phyloP scores from a whole-genome alignment of 345 rosid species.

The Populus simonii region DNA sequence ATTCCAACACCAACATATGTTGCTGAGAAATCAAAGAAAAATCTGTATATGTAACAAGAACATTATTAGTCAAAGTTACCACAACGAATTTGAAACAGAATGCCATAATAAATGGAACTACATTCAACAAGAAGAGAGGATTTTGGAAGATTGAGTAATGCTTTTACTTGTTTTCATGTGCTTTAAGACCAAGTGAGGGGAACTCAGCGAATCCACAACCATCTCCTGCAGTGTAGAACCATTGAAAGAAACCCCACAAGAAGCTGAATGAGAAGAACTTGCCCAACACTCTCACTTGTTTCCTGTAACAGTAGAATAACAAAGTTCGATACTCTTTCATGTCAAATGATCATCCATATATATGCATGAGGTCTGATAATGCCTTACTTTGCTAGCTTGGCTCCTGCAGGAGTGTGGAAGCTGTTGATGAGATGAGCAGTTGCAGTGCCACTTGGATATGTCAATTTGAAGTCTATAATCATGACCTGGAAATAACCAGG shows the following conservation, averaged over 20 bases:
- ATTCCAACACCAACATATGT: constrained; percentile 82
- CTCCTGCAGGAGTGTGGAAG: constrained; percentile 37
- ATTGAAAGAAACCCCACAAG: constrained; percentile 36
- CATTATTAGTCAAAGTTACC: not conserved
- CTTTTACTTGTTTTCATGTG: constrained; percentile 20
- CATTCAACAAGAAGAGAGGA: not conserved
- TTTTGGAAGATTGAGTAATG: not conserved
- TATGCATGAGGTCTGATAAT: too few relatives aligned
- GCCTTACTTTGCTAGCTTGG: constrained; percentile 31
- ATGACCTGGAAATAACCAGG: constrained; percentile 18
- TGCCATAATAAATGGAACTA: not conserved
- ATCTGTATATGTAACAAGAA: constrained; percentile 10
- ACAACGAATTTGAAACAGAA: not conserved
- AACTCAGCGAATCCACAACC: constrained; percentile 27
- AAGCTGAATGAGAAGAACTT: constrained; percentile 31
- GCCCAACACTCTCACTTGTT: constrained; percentile 27
- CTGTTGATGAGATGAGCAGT: constrained; percentile 36
- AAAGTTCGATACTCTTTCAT: not conserved
- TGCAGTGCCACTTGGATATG: constrained; percentile 40
- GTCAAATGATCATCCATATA: not conserved
- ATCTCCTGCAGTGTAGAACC: constrained; percentile 34
- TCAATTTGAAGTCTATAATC: constrained; percentile 33
- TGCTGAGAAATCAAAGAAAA: constrained; percentile 67
- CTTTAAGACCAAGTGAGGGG: constrained; percentile 30
- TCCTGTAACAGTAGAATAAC: constrained; percentile 12